These are phyloP conservation scores for cucumber (Cucumis sativus) DNA, from an alignment of 306 rosid species.

Conservation along the genomic window Cucumber_9930_V3 NC_026659.2:9287501-9288000, in stretches of 20 bases:
- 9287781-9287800: slow-evolving; percentile 88
- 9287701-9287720: slow-evolving; percentile 85
- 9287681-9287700: slow-evolving; percentile 82
- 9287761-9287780: slow-evolving; percentile 96
- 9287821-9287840: slow-evolving; percentile 35
- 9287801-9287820: slow-evolving; percentile 91
- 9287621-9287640: slow-evolving; percentile 76
- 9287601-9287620: slow-evolving; percentile 87
- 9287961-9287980: slow-evolving; percentile 88
- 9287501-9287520: not conserved
- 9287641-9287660: slow-evolving; percentile 97
- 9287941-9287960: slow-evolving; percentile 13
- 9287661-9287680: slow-evolving; percentile 65
- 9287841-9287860: not conserved
- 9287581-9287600: slow-evolving; percentile 91
- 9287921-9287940: not conserved
- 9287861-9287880: not conserved
- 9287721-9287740: slow-evolving; percentile 62
- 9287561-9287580: not conserved
- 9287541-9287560: not conserved
- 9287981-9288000: slow-evolving; percentile 81
- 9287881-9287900: not conserved
- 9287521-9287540: not conserved
- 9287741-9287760: slow-evolving; percentile 70
- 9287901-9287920: not conserved